Percentiles rank a stretch among this genome's conserved stretches.
Evolutionary conservation across 257 asterid species (phyloP).

Genomic region (Dorcoceras hygrometricum): DNA sequence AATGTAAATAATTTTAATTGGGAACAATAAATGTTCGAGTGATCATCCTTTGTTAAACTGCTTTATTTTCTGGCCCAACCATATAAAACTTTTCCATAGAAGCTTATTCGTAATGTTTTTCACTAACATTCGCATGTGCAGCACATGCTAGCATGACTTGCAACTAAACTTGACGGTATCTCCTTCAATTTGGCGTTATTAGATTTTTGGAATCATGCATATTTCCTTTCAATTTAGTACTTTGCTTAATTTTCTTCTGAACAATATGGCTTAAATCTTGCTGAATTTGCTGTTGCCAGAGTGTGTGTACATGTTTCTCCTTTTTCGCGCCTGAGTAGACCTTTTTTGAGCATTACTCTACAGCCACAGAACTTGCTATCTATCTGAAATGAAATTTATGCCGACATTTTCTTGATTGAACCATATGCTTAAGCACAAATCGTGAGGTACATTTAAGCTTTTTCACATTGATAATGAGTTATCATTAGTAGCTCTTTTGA

Average conservation of each 20-base stretch:
- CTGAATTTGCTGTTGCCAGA: neutral
- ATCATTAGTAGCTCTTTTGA: slow-evolving; percentile 8
- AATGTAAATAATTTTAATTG: slow-evolving; percentile 10
- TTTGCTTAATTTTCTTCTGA: slow-evolving; percentile 10
- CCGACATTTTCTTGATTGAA: neutral
- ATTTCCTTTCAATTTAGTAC: neutral
- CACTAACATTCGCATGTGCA: slow-evolving; percentile 26
- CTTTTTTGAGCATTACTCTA: slow-evolving; percentile 5
- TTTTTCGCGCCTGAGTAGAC: slow-evolving; percentile 3
- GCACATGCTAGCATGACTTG: slow-evolving; percentile 23
- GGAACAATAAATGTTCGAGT: slow-evolving; percentile 16
- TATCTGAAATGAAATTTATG: neutral
- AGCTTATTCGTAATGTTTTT: slow-evolving; percentile 19
- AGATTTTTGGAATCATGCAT: slow-evolving; percentile 1
- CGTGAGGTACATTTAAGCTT: neutral
- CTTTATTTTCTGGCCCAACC: slow-evolving; percentile 8
- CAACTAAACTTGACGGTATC: slow-evolving; percentile 9
- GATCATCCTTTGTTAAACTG: slow-evolving; percentile 15
- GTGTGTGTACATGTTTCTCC: slow-evolving; percentile 4
- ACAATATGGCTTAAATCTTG: slow-evolving; percentile 1
- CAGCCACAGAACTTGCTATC: slow-evolving; percentile 4
- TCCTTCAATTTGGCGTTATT: no score
- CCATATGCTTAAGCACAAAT: neutral
- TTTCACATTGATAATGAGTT: neutral
- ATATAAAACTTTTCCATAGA: slow-evolving; percentile 10